Conservation (phyloP, 2,329 filamentous ascomycete genomes). For the Davidsoniella eucalypti region DNA sequence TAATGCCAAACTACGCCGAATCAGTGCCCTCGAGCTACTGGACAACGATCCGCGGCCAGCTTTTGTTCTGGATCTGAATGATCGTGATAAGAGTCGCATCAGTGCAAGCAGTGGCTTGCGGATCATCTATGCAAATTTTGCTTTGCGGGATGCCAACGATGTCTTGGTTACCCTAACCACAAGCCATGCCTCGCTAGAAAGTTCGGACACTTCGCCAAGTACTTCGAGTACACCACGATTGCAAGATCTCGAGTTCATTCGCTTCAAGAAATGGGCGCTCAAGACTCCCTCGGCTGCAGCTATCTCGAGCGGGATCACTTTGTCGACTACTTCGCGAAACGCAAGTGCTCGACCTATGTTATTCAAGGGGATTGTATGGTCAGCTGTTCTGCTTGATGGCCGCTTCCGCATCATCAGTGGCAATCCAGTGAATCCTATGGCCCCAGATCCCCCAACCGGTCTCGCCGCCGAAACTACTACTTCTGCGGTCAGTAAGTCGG, state of each 20-base stretch:
- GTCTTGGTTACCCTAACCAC: slow-evolving; percentile 29
- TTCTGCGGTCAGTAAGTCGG: not conserved
- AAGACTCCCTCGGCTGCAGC: not conserved
- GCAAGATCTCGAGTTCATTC: not conserved
- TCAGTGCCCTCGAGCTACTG: slow-evolving; percentile 55
- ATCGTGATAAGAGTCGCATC: slow-evolving; percentile 18
- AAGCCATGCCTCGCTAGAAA: not conserved
- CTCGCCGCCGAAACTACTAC: no score
- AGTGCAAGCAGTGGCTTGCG: slow-evolving; percentile 36
- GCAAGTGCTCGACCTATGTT: slow-evolving; percentile 31
- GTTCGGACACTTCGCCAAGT: no score
- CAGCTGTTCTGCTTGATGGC: slow-evolving; percentile 49
- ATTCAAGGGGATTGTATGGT: slow-evolving; percentile 54
- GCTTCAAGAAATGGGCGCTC: not conserved
- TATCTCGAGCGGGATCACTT: no score
- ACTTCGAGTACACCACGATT: no score
- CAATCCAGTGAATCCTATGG: slow-evolving; percentile 16
- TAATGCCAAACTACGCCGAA: slow-evolving; percentile 30
- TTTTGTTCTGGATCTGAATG: slow-evolving; percentile 54
- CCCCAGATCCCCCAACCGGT: slow-evolving; percentile 15
- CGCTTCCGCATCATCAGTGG: slow-evolving; percentile 54
- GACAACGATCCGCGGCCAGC: slow-evolving; percentile 64
- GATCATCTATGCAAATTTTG: slow-evolving; percentile 51
- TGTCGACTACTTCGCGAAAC: not conserved
- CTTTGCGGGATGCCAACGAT: slow-evolving; percentile 39